Percentiles rank a stretch among this genome's conserved stretches.
Conservation (phyloP, 2,329 filamentous ascomycete species). For the Pseudocercospora musae region DNA sequence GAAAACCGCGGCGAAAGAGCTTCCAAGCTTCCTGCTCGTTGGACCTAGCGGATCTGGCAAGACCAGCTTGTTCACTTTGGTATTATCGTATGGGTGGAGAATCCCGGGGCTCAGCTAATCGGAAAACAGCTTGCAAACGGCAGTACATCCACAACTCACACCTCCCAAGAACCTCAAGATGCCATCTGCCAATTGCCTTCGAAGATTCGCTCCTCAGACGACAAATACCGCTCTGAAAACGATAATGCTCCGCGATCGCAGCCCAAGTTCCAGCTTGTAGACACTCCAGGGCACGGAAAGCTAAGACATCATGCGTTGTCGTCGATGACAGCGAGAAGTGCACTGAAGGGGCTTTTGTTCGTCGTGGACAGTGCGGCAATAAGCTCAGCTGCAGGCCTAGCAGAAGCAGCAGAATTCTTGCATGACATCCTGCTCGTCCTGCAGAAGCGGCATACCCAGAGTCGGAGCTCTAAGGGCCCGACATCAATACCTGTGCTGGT, state of each 20-base stretch:
- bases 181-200: constrained; percentile 56
- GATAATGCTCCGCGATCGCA: constrained; percentile 58
- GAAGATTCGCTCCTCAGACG: constrained; percentile 52
- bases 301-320: constrained; percentile 66
- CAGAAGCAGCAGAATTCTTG: constrained; percentile 76
- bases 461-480: constrained; percentile 56
- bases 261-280: constrained; percentile 71
- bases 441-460: constrained; percentile 57
- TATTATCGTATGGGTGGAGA: constrained; percentile 37
- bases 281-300: constrained; percentile 95
- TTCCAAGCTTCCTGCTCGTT: constrained; percentile 74
- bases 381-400: constrained; percentile 50
- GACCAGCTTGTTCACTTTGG: constrained; percentile 79
- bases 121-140: constrained; percentile 53
- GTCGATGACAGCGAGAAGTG: constrained; percentile 42
- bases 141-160: constrained; percentile 55
- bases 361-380: constrained; percentile 68
- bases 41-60: constrained; percentile 84
- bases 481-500: constrained; percentile 70
- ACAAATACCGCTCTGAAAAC: constrained; percentile 63
- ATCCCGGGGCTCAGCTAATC: not conserved
- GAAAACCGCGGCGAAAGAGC: constrained; percentile 52
- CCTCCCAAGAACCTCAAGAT: constrained; percentile 58
- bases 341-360: constrained; percentile 74
- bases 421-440: constrained; percentile 83